Evolutionary conservation across 352 stramenopile genomes (phyloP).

Genomic region (Pilasporangium apinafurcum): DNA sequence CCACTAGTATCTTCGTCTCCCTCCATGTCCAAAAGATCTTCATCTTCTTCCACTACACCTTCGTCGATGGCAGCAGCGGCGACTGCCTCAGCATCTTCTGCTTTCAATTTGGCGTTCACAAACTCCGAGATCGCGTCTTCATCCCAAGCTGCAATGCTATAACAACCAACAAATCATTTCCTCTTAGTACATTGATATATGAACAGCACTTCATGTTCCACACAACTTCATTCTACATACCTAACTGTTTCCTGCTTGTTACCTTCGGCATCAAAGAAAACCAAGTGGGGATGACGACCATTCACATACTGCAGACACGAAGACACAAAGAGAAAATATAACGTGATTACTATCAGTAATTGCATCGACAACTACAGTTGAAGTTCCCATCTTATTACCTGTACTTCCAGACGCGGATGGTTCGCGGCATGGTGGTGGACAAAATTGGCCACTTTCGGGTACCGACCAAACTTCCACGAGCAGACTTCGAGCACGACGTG

Average conservation of each 20-base stretch:
- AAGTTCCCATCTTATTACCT: conserved; percentile 13
- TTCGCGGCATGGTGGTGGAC: conserved; percentile 39
- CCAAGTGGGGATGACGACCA: conserved; percentile 38
- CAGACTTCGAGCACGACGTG: conserved; percentile 50
- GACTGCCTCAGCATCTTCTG: conserved; percentile 6
- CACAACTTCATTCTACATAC: conserved; percentile 9
- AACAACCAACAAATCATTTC: not conserved
- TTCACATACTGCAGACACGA: conserved; percentile 31
- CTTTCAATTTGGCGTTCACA: conserved; percentile 48
- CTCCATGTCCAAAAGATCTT: conserved; percentile 1
- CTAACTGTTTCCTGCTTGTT: conserved; percentile 59
- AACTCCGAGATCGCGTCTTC: conserved; percentile 72
- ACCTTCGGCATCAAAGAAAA: conserved; percentile 52
- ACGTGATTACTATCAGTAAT: not conserved
- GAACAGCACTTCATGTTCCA: not conserved
- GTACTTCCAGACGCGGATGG: conserved; percentile 36
- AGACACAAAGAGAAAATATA: not conserved
- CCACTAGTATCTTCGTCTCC: too few relatives aligned
- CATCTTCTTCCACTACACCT: conserved; percentile 1
- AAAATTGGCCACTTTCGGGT: conserved; percentile 67
- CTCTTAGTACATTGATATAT: not conserved
- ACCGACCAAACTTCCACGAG: conserved; percentile 40
- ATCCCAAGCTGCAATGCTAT: conserved; percentile 64
- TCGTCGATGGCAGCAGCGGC: not conserved
- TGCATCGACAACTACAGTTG: not conserved